Evolutionary conservation across 108 stramenopile species (phyloP), one percentile per base, ranked within the genome.

Genomic region (Cyclotella choctawhatcheeana): DNA sequence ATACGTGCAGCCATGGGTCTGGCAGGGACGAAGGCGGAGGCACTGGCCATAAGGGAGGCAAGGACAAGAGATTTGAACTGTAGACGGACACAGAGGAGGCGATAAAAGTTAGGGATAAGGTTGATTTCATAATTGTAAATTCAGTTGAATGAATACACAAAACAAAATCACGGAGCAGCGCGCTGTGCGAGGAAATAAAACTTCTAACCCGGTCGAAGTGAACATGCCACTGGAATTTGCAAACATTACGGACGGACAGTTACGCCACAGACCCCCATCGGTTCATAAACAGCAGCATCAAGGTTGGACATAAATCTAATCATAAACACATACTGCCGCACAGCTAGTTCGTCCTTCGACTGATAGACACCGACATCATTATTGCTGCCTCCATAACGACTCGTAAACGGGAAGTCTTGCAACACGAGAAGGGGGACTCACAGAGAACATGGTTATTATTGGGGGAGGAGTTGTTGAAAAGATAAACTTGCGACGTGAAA

Each of bases 11-110:
- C 77, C 34, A 75, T 48, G n/a, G 64, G 64, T 55, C 77, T 64
- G 37, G 76, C 35, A 44, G 88, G 88, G 47, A 81, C 91, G 76
- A 90, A 90, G 58, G 92, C 92, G 58, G 88, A 61, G 68, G 89
- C 89, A 78, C 84, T 64, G 73, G 85, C 85, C 58, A 88, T 75
- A 44, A 93, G 83, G 74, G 85, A 80, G 59, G 88, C 81, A 74
- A 85, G 59, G 76, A 89, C 44, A 68, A 86, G 52, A 60, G 77
- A 73, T 84, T 90, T 88, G 83, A 71, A 65, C 79, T 81, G 51
- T n/a, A 40, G 63, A 48, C 2, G 10, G 17, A 6, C 40, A 3
- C 1, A 31, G 35, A 60, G 22, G 43, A 2, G 10, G 35, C 22
- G 12, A 3, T 21, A 40, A 43, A 0, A 56, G 55, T 30, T 2